Conservation (phyloP, 129 eudicot species). For the Arctium minus region DNA sequence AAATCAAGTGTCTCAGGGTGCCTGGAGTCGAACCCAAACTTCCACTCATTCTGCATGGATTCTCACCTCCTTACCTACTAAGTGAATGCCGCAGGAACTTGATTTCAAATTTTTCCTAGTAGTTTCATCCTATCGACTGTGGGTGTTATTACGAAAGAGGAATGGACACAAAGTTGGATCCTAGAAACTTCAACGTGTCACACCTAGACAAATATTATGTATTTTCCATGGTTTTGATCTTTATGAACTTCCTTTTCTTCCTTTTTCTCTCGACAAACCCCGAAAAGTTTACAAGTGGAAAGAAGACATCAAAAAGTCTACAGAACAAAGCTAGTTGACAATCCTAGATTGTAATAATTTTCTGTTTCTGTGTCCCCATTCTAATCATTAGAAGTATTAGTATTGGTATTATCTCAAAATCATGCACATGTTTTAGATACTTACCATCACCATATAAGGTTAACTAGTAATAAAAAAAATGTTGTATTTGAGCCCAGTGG, state of each 20-base stretch:
- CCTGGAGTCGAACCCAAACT: too few species aligned
- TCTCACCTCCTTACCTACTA: too few species aligned
- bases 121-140: constrained; percentile 45
- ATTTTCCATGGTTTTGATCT: constrained; percentile 34
- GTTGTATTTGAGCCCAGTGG: not conserved
- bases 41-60: too few species aligned
- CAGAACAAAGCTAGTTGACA: not conserved
- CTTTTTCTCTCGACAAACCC: constrained; percentile 33
- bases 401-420: not conserved
- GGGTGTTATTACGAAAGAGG: constrained; percentile 30
- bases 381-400: not conserved
- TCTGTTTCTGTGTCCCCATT: not conserved
- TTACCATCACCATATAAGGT: not conserved
- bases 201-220: constrained; percentile 52
- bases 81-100: not conserved
- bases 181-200: constrained; percentile 46
- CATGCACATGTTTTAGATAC: not conserved
- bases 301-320: not conserved
- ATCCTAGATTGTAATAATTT: not conserved
- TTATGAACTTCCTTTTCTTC: constrained; percentile 45
- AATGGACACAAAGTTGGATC: constrained; percentile 45
- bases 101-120: constrained; percentile 30
- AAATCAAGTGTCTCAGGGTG: too few species aligned
- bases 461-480: not conserved
- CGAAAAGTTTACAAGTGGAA: constrained; percentile 29